Percentiles rank a stretch among this genome's conserved stretches.
phyloP scores from a whole-genome alignment of 805 yeast species.

The Candida argentea region DNA sequence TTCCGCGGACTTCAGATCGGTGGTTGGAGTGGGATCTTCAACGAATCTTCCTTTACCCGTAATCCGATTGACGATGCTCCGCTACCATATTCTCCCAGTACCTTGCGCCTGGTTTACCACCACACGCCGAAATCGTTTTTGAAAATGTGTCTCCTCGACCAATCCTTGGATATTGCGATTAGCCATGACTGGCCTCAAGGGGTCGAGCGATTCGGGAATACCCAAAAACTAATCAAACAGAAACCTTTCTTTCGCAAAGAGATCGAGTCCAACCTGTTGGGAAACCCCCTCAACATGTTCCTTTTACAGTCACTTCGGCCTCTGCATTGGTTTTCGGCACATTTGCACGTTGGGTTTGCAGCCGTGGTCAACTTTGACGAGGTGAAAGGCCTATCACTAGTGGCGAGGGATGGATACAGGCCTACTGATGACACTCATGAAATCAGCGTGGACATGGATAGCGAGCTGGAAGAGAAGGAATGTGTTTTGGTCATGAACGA shows the following conservation, averaged over 20 bases:
- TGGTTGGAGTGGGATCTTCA: conserved; percentile 81
- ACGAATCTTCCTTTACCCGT: conserved; percentile 23
- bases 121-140: conserved; percentile 54
- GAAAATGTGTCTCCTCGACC: conserved; percentile 37
- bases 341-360: conserved; percentile 65
- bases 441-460: conserved; percentile 14
- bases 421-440: conserved; percentile 7
- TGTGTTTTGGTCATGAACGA: too few species aligned
- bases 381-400: background rate
- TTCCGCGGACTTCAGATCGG: conserved; percentile 67
- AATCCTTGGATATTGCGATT: conserved; percentile 44
- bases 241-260: conserved; percentile 69
- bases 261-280: conserved; percentile 48
- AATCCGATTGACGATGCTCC: conserved; percentile 36
- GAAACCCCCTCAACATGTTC: conserved; percentile 58
- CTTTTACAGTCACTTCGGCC: conserved; percentile 52
- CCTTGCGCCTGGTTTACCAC: conserved; percentile 61
- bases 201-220: conserved; percentile 56
- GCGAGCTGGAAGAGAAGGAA: too few species aligned
- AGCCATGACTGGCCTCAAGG: conserved; percentile 96
- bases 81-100: conserved; percentile 37
- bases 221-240: conserved; percentile 32
- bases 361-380: conserved; percentile 27
- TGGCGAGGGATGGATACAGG: background rate
- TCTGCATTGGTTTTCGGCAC: conserved; percentile 77